Base-by-base conservation (phyloP, 2,329 filamentous ascomycete species). In the Trichoderma afroharzianum region DNA sequence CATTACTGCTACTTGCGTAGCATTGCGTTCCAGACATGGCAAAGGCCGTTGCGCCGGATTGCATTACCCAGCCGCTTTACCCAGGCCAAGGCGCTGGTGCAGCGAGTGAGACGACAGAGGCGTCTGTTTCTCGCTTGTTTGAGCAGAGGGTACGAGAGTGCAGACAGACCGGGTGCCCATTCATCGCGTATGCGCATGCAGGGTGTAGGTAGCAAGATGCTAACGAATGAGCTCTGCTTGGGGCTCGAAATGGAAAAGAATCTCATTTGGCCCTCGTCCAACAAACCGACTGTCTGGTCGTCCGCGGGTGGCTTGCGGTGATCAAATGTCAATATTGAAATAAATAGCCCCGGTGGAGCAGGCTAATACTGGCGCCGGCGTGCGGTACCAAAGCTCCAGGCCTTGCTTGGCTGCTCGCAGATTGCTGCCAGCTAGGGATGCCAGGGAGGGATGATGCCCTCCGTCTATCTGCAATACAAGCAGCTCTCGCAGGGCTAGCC, bases 21-120 rank as follows among this genome's bases (percentile, higher is more conserved):
- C 57, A 69, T 61, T 53, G 67, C 67, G 67, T 62, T 62, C 67
- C 57, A 50, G 55, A 69, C 26, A 69, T 24, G 66, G 66, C 66
- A 69, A 69, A 33, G 43, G 43, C 57, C 67, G 57, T 30, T 69
- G 21, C 55, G 39, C 33, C 59, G 57, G 57, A 61, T 62, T 62
- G 55, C 66, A 61, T 61, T 33, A 26, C 28, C 28, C 36, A 61
- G 66, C 67, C 67, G 57, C 36, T 62, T 61, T 69, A 50, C 6
- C 55, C 66, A 68, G 57, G 57, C 55, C 66, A 68, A 61, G 57
- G 62, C 15, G n/a, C n/a, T 61, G 66, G 36, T 24, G 66, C 66
- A 61, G 66, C 26, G n/a, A 61, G 55, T 36, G n/a, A 61, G 55
- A 68, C 64, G 64, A 58, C 3, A 15, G 61, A 39, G 30, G 66